Percentiles rank a stretch among this genome's conserved stretches.
Evolutionary conservation across 148 eudicot species (phyloP).

Genomic region (Beta vulgaris): DNA sequence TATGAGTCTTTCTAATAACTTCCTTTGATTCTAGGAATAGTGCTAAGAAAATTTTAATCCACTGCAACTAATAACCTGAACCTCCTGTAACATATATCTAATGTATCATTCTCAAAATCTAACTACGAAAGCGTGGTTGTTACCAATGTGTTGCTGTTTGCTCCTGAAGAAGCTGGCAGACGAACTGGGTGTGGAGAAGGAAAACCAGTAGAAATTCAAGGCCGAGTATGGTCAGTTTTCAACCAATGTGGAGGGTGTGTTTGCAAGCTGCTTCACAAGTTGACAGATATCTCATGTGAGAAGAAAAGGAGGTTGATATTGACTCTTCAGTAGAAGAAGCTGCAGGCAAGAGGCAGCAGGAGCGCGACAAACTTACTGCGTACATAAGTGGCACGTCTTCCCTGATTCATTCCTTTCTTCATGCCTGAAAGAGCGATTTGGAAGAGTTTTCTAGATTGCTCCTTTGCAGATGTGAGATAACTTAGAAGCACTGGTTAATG

Average conservation of each 20-base stretch:
- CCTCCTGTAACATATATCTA: too few species aligned
- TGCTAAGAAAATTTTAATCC: too few species aligned
- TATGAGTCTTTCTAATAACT: too few species aligned
- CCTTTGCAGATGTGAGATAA: constrained; percentile 8
- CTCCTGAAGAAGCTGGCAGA: constrained; percentile 58
- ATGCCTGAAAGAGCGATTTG: neutral
- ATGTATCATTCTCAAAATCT: neutral
- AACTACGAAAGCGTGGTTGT: neutral
- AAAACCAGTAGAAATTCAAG: constrained; percentile 86
- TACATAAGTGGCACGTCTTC: constrained; percentile 10
- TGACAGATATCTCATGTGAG: constrained; percentile 64
- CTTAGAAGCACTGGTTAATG: constrained; percentile 5
- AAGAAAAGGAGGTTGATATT: constrained; percentile 30
- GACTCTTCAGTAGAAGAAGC: constrained; percentile 29
- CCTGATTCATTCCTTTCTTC: neutral
- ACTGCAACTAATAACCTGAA: too few species aligned
- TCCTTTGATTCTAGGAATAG: too few species aligned
- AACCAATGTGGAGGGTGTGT: constrained; percentile 80
- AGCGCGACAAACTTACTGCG: constrained; percentile 30
- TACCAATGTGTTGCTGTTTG: constrained; percentile 6
- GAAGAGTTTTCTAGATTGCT: neutral
- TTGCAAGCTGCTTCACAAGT: constrained; percentile 94
- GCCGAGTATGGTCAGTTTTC: constrained; percentile 70
- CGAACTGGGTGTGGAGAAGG: constrained; percentile 75
- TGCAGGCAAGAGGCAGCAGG: constrained; percentile 33